Evolutionary conservation across 2,329 filamentous ascomycete species (phyloP).

Genomic region (Rasamsonia emersonii): DNA sequence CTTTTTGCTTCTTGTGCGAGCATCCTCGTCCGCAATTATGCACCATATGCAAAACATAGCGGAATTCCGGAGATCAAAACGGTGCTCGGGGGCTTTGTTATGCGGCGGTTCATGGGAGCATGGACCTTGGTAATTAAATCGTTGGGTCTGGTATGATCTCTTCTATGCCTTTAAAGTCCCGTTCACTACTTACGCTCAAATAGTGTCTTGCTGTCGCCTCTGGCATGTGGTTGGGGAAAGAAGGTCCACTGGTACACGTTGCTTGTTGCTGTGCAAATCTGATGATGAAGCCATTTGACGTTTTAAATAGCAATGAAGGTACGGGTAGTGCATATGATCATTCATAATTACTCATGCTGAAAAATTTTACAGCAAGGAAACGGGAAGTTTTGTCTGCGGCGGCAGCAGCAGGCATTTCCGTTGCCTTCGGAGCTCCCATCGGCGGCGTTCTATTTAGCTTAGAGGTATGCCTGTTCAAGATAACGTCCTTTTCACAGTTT

Average conservation of each 20-base stretch:
- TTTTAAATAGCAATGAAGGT: constrained; percentile 82
- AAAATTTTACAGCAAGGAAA: constrained; percentile 60
- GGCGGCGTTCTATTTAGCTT: constrained; percentile 91
- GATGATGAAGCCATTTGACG: constrained; percentile 80
- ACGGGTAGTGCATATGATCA: constrained; percentile 12
- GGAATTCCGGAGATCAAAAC: constrained; percentile 98
- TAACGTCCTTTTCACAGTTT: not conserved
- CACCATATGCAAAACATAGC: constrained; percentile 82
- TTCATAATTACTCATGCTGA: constrained; percentile 8
- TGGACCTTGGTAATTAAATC: constrained; percentile 92
- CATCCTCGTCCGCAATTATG: constrained; percentile 73
- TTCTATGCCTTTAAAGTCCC: not conserved
- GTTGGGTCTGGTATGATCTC: constrained; percentile 61
- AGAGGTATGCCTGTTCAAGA: constrained; percentile 48
- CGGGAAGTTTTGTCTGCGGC: constrained; percentile 88
- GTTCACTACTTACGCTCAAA: constrained; percentile 16
- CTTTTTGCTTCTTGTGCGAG: constrained; percentile 70
- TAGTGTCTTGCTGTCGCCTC: constrained; percentile 85
- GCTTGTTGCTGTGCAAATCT: constrained; percentile 93
- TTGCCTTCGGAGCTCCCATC: constrained; percentile 88
- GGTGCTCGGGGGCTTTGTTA: constrained; percentile 86
- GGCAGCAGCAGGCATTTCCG: constrained; percentile 83
- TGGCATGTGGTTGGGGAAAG: constrained; percentile 93
- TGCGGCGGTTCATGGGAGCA: constrained; percentile 71
- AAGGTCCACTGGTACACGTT: constrained; percentile 90